Evolutionary conservation across 73 alveolate species (phyloP).

Genomic region (Paramecium tetraurelia): DNA sequence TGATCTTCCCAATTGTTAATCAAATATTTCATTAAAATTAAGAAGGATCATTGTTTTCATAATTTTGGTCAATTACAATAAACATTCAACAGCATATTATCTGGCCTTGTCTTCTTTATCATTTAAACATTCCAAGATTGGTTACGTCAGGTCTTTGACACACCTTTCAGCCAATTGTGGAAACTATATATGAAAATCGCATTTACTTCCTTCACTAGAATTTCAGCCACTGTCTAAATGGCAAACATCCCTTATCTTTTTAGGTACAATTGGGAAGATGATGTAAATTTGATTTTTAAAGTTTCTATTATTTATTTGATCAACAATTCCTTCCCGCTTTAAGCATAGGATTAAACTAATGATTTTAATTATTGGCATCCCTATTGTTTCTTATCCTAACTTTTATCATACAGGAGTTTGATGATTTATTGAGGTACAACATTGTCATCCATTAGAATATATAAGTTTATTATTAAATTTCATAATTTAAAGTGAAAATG

Average conservation of each 20-base stretch:
- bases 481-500: neutral
- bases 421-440: neutral
- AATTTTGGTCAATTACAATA: neutral
- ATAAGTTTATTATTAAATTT: neutral
- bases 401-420: slow-evolving; percentile 14
- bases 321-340: neutral
- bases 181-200: neutral
- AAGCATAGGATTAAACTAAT: neutral
- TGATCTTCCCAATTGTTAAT: neutral
- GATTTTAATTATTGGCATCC: neutral
- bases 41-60: slow-evolving; percentile 12
- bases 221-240: neutral
- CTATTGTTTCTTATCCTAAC: neutral
- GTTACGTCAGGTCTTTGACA: neutral
- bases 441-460: neutral
- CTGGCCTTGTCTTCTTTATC: slow-evolving; percentile 42
- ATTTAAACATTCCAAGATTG: slow-evolving; percentile 30
- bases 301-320: neutral
- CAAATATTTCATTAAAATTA: slow-evolving; percentile 32
- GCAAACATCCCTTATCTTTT: neutral
- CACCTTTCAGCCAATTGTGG: slow-evolving; percentile 13
- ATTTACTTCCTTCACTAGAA: neutral
- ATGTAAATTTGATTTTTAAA: neutral
- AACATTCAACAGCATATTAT: slow-evolving; percentile 10
- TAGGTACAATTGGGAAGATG: neutral